A percentile compares a stretch with the other conserved stretches of the same genome.
Evolutionary conservation across 345 rosid genomes (phyloP).

Genomic region (Cochlearia excelsa): DNA sequence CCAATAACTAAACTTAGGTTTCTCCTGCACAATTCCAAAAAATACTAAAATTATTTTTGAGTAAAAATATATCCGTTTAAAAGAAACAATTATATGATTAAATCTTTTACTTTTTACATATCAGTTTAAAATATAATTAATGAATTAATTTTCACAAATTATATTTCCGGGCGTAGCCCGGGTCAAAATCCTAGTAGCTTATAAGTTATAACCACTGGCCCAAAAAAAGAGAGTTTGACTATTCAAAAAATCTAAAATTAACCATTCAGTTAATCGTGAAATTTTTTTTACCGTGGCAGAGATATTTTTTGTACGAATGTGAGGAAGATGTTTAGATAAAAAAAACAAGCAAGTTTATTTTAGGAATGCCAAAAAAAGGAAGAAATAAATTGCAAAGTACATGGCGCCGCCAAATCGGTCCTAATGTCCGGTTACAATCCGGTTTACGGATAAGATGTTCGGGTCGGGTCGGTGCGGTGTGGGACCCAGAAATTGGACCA

Average conservation of each 20-base stretch:
- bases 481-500: slow-evolving; percentile 30
- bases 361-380: not conserved
- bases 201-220: too few species aligned
- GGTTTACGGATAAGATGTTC: slow-evolving; percentile 17
- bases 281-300: not conserved
- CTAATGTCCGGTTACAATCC: slow-evolving; percentile 8
- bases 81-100: too few species aligned
- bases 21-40: too few species aligned
- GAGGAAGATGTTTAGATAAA: slow-evolving; percentile 1
- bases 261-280: not conserved
- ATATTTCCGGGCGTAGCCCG: too few species aligned
- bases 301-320: not conserved
- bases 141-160: too few species aligned
- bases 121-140: too few species aligned
- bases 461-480: slow-evolving; percentile 22
- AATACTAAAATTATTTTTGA: too few species aligned
- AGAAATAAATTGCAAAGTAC: slow-evolving; percentile 3
- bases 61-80: too few species aligned
- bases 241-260: not conserved
- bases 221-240: not conserved
- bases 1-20: too few species aligned
- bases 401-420: slow-evolving; percentile 33
- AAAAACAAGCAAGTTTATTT: not conserved
- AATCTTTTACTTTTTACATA: too few species aligned
- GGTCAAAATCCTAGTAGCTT: too few species aligned